Percentiles rank a stretch among this genome's conserved stretches.
Evolutionary conservation across 2,329 filamentous ascomycete species (phyloP).

Genomic region (Colletotrichum agaves): DNA sequence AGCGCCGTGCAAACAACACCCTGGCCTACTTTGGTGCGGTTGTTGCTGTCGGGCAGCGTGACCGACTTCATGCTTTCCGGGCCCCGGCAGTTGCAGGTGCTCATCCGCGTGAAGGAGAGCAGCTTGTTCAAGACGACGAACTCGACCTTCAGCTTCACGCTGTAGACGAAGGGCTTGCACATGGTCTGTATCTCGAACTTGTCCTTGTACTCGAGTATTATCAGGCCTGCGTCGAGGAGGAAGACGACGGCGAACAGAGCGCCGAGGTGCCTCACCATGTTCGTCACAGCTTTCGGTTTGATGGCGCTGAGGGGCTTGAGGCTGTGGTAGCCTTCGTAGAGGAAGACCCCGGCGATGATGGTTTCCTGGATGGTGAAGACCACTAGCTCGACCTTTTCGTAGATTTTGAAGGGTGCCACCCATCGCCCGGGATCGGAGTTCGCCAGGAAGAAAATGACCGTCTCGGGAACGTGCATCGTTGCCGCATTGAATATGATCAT

Average conservation of each 20-base stretch:
- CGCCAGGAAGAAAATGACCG: slow-evolving; percentile 64
- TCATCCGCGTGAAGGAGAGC: slow-evolving; percentile 28
- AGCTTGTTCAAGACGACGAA: slow-evolving; percentile 50
- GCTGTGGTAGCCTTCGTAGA: slow-evolving; percentile 62
- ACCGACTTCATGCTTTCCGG: slow-evolving; percentile 18
- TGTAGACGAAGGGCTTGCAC: slow-evolving; percentile 44
- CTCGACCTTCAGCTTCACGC: slow-evolving; percentile 51
- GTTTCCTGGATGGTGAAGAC: slow-evolving; percentile 67
- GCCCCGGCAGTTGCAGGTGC: slow-evolving; percentile 27
- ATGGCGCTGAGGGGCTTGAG: slow-evolving; percentile 25
- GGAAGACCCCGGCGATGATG: slow-evolving; percentile 63
- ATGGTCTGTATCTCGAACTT: slow-evolving; percentile 40
- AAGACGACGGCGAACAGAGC: slow-evolving; percentile 51
- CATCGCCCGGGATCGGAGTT: slow-evolving; percentile 52
- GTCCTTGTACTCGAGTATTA: slow-evolving; percentile 39
- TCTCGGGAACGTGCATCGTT: slow-evolving; percentile 63
- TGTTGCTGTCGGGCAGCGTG: slow-evolving; percentile 5
- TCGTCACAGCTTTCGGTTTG: slow-evolving; percentile 17
- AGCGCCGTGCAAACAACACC: not conserved
- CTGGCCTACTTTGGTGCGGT: slow-evolving; percentile 1
- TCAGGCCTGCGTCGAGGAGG: slow-evolving; percentile 46
- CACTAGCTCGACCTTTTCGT: slow-evolving; percentile 67
- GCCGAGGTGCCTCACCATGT: slow-evolving; percentile 50
- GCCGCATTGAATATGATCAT: slow-evolving; percentile 69
- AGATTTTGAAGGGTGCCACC: slow-evolving; percentile 46